Evolutionary conservation across 352 stramenopile genomes (phyloP).

Genomic region (Blastocystis sp.): DNA sequence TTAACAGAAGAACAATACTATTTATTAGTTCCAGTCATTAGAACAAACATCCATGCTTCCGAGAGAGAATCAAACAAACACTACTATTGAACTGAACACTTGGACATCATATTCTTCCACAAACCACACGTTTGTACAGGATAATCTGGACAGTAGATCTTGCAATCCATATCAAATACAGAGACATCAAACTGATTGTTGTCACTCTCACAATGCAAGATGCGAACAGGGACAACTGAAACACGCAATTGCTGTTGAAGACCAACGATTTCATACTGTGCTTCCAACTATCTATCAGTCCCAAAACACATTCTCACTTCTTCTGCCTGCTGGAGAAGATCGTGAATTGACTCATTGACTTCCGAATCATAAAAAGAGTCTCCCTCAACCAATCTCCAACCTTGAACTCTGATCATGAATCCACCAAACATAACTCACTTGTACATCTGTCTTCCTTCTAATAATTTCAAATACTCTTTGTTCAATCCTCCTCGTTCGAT

Average conservation of each 20-base stretch:
- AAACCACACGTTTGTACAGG: conserved; percentile 17
- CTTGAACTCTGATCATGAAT: neutral
- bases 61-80: conserved; percentile 28
- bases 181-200: neutral
- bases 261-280: neutral
- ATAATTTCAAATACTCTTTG: conserved; percentile 11
- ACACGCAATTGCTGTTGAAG: neutral
- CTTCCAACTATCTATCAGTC: neutral
- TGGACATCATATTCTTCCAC: neutral
- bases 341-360: neutral
- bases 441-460: conserved; percentile 17
- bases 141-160: conserved; percentile 45
- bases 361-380: neutral
- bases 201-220: conserved; percentile 24
- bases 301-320: neutral
- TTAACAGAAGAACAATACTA: conserved; percentile 17
- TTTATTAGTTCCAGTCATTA: neutral
- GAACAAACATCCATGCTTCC: no score
- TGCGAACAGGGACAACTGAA: neutral
- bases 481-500: conserved; percentile 10
- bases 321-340: neutral
- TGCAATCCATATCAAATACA: conserved; percentile 30
- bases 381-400: neutral
- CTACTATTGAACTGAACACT: neutral
- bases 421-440: neutral